Evolutionary conservation across 495 filamentous ascomycete genomes (phyloP).

Genomic region (Penicillium desertorum): DNA sequence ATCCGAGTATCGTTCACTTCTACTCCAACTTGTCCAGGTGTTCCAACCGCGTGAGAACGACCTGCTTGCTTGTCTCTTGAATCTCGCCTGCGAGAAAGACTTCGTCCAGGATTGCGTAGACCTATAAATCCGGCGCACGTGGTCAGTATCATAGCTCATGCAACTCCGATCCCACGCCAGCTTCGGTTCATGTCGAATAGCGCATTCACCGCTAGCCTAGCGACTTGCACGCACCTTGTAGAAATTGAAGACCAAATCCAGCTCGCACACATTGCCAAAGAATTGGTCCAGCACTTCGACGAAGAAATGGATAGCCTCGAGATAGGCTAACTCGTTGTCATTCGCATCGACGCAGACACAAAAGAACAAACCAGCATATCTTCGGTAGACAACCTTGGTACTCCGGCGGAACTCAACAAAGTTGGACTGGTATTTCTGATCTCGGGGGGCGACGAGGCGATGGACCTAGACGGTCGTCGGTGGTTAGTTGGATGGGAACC

Average conservation of each 20-base stretch:
- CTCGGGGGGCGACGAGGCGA: constrained; percentile 92
- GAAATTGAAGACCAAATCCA: constrained; percentile 98
- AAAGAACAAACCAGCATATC: constrained; percentile 97
- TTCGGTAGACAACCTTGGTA: constrained; percentile 92
- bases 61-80: constrained; percentile 97
- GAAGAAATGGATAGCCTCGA: constrained; percentile 99
- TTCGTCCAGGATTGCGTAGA: constrained; percentile 97
- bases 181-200: constrained; percentile 10
- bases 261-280: constrained; percentile 98
- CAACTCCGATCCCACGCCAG: background rate
- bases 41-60: constrained; percentile 89
- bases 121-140: constrained; percentile 49
- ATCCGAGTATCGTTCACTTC: background rate
- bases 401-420: constrained; percentile 85
- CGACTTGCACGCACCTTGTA: constrained; percentile 62
- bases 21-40: constrained; percentile 96
- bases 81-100: constrained; percentile 97
- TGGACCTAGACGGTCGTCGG: constrained; percentile 62
- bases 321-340: constrained; percentile 95
- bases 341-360: constrained; percentile 99
- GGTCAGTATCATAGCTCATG: constrained; percentile 12
- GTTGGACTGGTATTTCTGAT: constrained; percentile 99
- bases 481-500: constrained; percentile 9
- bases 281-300: constrained; percentile 98
- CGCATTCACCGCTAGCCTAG: background rate